Percentiles rank a stretch among this genome's conserved stretches.
Conservation (phyloP, 805 yeast genomes). For the Ogataea nonfermentans region DNA sequence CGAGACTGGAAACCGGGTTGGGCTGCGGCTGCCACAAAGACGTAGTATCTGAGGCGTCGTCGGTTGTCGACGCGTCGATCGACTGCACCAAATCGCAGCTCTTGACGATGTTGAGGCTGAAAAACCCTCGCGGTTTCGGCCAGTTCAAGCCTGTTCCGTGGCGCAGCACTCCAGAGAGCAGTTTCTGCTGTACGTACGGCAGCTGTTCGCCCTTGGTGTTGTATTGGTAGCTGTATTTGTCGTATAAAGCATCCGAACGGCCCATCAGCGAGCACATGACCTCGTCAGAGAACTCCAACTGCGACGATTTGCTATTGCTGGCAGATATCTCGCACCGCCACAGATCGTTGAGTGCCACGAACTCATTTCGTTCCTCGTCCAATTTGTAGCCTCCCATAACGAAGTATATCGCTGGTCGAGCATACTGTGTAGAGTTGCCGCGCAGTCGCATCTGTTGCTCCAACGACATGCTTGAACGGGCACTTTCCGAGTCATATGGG, state of each 20-base stretch:
- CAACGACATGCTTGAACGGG: constrained; percentile 2
- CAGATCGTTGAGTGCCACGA: constrained; percentile 33
- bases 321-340: constrained; percentile 35
- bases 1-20: background rate
- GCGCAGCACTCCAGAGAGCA: constrained; percentile 28
- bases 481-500: constrained; percentile 11
- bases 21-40: constrained; percentile 2
- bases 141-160: constrained; percentile 23
- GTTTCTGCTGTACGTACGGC: constrained; percentile 5
- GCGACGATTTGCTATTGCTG: constrained; percentile 28
- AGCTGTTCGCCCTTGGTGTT: constrained; percentile 20
- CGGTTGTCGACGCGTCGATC: constrained; percentile 1
- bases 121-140: constrained; percentile 35
- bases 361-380: constrained; percentile 29
- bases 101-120: constrained; percentile 25
- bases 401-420: constrained; percentile 35
- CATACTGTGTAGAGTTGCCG: constrained; percentile 1
- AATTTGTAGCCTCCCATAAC: constrained; percentile 51
- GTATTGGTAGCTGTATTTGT: constrained; percentile 19
- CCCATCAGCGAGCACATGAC: constrained; percentile 33
- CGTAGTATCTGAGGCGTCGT: background rate
- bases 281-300: constrained; percentile 31
- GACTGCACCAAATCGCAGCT: constrained; percentile 8
- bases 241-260: constrained; percentile 24
- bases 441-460: constrained; percentile 3